Base-by-base conservation (phyloP, 129 eudicot species). In the Artemisia tridentata region DNA sequence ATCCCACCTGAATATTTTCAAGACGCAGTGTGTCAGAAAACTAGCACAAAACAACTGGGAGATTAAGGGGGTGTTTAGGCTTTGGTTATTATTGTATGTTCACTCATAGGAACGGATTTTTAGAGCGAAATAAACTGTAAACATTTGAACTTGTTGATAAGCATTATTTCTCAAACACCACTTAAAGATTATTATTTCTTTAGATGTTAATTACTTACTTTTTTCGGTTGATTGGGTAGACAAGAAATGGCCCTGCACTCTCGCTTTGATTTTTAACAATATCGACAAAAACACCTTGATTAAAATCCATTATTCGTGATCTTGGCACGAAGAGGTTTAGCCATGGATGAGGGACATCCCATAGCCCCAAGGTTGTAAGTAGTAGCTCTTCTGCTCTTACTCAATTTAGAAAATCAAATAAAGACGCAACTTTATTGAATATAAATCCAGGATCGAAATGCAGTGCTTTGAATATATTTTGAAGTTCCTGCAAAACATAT, bases 281-380 rank as follows among this genome's bases (percentile, higher is more conserved):
- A 10, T 78, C 75, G 9, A 75, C 69, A 2, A 83, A 80, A 68
- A 83, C 88, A 1, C 82, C 82, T 66, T 68, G 68, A 66, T 80
- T 78, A 58, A 83, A 83, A 25, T 80, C 82, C 46, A 41, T 48
- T 5, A 83, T 83, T n/a, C 76, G 29, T 16, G 84, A 80, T 58
- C 69, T 76, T 23, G 84, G 88, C 21, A 83, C 80, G 15, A 80
- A 80, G 29, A 83, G 78, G 64, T 83, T 80, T 54, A 83, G 78
- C 88, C 88, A 83, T 11, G 84, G 84, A 61, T 83, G 88, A 67
- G 74, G 72, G 5, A 83, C 82, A 23, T 75, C 79, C 80, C 84
- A 76, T 45, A 67, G 65, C 20, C 79, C 79, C 25, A 79, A 20
- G 1, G 84, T 20, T 59, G 74, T 62, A 78, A 80, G 88, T 25